Evolutionary conservation across 768 basidiomycete species (phyloP), one percentile per base, ranked within the genome.

Genomic region (Mycena metata): DNA sequence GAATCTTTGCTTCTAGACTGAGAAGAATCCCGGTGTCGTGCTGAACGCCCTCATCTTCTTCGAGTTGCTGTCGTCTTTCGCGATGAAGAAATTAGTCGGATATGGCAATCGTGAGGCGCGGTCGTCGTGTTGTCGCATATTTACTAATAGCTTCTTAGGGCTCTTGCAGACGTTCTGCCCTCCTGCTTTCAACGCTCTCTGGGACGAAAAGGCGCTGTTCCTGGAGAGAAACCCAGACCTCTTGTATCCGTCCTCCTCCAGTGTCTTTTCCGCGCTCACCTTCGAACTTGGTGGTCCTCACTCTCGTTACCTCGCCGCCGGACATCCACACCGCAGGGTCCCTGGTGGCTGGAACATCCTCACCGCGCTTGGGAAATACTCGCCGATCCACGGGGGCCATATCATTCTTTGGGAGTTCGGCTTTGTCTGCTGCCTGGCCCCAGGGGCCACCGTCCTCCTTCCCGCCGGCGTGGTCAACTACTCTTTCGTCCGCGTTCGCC

Each of bases 391-490:
- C 21, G 46, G 59, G 2, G 58, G 58, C 6, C 58, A 59, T 23
- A 13, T 59, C 43, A 59, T 59, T 7, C 33, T 59, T 26, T 59
- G 59, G 59, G 46, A 60, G 5, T 35, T 60, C 21, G 59, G 59
- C 0, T 35, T 60, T 1, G 46, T 60, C 13, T n/a, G 47, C n/a
- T 16, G 16, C 4, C 49, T 60, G 33, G 46, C 59, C 12, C 7
- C 43, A n/a, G 35, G 59, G n/a, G 11, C 46, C 33, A 21, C 46
- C 17, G 49, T 60, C n/a, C 35, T 60, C 30, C 33, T 60, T 23
- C 59, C 59, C n/a, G n/a, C 59, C 19, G 59, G 59, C 7, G 10
- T 60, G 8, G 9, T 60, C 6, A 30, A 23, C 19, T 60, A 60
- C 36, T 60, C 59, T 7, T 60, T 60, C 17, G 46, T 60, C 46